These are phyloP conservation scores for Oxyria digyna DNA, from an alignment of 148 eudicot species.

Conservation along the genomic window DNA sequence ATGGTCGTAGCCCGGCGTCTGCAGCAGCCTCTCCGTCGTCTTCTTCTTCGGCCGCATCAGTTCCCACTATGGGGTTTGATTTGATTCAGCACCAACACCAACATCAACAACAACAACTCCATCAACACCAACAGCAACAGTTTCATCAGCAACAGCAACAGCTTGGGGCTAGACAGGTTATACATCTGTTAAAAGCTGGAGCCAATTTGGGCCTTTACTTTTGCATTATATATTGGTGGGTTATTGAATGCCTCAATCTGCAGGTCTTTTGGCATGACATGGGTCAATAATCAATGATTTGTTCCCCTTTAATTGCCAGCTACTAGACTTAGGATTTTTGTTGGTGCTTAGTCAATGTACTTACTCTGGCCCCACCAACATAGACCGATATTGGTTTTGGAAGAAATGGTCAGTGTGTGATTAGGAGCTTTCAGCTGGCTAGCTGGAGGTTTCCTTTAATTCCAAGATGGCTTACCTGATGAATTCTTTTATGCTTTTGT, in stretches of 20 bases:
- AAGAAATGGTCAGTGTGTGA: not conserved
- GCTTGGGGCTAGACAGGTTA: slow-evolving; percentile 34
- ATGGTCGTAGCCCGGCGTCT: slow-evolving; percentile 66
- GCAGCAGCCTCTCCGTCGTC: slow-evolving; percentile 78
- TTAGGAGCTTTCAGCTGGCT: not conserved
- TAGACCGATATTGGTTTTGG: not conserved
- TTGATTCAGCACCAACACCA: slow-evolving; percentile 46
- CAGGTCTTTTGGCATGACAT: not conserved
- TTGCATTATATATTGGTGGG: not conserved
- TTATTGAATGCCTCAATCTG: not conserved
- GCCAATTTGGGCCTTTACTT: not conserved
- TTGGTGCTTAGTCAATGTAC: not conserved
- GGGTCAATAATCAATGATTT: not conserved
- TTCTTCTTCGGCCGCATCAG: slow-evolving; percentile 42
- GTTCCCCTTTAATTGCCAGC: not conserved
- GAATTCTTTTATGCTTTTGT: not conserved
- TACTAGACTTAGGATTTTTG: not conserved
- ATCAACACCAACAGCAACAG: slow-evolving; percentile 9
- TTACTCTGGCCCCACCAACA: not conserved
- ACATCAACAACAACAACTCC: slow-evolving; percentile 19
- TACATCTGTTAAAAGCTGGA: not conserved
- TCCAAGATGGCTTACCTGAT: not conserved
- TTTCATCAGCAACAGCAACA: slow-evolving; percentile 1
- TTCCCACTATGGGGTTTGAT: slow-evolving; percentile 52
- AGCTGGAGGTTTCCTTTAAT: not conserved